Evolutionary conservation across 2,329 filamentous ascomycete species (phyloP).

Genomic region (Metarhizium rileyi): DNA sequence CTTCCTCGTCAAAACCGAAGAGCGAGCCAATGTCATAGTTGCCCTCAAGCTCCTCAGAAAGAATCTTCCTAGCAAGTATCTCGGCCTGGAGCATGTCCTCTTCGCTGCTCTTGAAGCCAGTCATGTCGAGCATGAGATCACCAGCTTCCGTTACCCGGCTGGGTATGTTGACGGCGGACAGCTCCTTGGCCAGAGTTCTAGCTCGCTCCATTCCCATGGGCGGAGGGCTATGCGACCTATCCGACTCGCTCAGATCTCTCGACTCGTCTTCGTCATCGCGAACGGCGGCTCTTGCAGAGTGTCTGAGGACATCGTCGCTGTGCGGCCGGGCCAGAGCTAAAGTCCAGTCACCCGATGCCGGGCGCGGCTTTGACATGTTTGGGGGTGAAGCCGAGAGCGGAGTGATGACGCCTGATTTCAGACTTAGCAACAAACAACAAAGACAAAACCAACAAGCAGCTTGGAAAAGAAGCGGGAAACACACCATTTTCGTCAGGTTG

Average conservation of each 20-base stretch:
- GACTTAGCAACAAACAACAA: background rate
- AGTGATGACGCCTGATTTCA: conserved; percentile 34
- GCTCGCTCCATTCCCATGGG: conserved; percentile 71
- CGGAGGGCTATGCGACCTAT: conserved; percentile 68
- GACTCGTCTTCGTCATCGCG: conserved; percentile 28
- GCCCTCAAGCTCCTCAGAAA: conserved; percentile 86
- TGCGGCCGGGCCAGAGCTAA: conserved; percentile 33
- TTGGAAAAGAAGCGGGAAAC: conserved; percentile 1
- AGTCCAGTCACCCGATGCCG: conserved; percentile 42
- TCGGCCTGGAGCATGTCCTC: conserved; percentile 87
- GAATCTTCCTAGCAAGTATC: conserved; percentile 82
- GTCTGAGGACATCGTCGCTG: conserved; percentile 45
- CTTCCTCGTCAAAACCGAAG: conserved; percentile 89
- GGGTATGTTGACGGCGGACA: conserved; percentile 85
- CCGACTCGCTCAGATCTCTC: conserved; percentile 28
- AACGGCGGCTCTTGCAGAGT: conserved; percentile 30
- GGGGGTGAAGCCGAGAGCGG: conserved; percentile 46
- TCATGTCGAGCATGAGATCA: conserved; percentile 97
- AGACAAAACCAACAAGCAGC: background rate
- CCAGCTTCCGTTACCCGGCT: conserved; percentile 86
- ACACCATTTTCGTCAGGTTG: conserved; percentile 21
- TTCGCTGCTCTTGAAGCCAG: conserved; percentile 88
- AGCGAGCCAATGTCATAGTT: conserved; percentile 94
- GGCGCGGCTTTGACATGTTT: conserved; percentile 34
- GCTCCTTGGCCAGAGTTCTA: conserved; percentile 72